A percentile compares a stretch with the other conserved stretches of the same genome.
Conservation (phyloP, 1,284 basidiomycete genomes). For the Cryptococcus sp. region DNA sequence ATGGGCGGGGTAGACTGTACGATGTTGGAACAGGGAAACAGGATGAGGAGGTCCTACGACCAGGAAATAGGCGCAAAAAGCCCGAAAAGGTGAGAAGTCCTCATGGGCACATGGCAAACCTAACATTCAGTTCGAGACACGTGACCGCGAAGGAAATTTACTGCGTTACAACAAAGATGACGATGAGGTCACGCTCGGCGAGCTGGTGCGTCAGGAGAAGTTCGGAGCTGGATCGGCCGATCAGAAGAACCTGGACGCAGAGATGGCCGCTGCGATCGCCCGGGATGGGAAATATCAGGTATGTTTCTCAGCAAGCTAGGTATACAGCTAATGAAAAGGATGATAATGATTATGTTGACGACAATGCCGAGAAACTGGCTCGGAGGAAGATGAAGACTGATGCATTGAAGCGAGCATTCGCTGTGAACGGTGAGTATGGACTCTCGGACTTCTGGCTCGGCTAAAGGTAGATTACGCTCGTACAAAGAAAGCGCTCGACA, state of each 20-base stretch:
- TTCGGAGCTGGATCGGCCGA: conserved; percentile 83
- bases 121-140: conserved; percentile 65
- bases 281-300: conserved; percentile 82
- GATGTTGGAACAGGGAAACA: conserved; percentile 68
- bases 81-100: conserved; percentile 58
- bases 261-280: conserved; percentile 82
- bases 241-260: conserved; percentile 85
- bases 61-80: conserved; percentile 72
- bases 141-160: conserved; percentile 84
- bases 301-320: conserved; percentile 22
- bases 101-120: background rate
- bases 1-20: conserved; percentile 79
- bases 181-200: conserved; percentile 76
- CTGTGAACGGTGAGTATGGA: conserved; percentile 74
- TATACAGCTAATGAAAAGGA: conserved; percentile 51
- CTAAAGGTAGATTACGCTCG: conserved; percentile 73
- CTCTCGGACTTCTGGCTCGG: background rate
- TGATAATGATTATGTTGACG: conserved; percentile 90
- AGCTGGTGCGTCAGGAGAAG: conserved; percentile 87
- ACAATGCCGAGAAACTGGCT: conserved; percentile 88
- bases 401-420: conserved; percentile 93
- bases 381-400: conserved; percentile 92
- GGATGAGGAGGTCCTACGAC: conserved; percentile 44
- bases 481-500: conserved; percentile 83
- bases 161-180: conserved; percentile 82